A percentile compares a stretch with the other conserved stretches of the same genome.
Conservation (phyloP, 495 filamentous ascomycete genomes). For the Trichoderma reesei region DNA sequence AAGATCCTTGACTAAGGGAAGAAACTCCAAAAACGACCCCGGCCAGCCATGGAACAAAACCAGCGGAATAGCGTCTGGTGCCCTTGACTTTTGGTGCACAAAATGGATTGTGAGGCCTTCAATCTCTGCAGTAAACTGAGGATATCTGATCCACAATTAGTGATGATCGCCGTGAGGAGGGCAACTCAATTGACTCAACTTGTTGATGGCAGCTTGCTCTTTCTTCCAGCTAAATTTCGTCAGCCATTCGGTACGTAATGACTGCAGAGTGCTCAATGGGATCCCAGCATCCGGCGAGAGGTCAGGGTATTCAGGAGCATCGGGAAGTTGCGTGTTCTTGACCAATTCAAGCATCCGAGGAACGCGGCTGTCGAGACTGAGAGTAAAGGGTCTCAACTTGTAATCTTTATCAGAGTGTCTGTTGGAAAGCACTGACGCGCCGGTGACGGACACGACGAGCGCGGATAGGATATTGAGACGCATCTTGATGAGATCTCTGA, state of each 20-base stretch:
- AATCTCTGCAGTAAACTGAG: background rate
- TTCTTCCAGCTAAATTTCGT: background rate
- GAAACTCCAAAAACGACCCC: conserved; percentile 3
- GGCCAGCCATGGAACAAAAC: conserved; percentile 5
- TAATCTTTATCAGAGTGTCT: background rate
- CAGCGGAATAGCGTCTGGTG: background rate
- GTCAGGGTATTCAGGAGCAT: background rate
- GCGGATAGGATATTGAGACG: background rate
- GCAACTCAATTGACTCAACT: no score
- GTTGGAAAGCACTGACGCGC: background rate
- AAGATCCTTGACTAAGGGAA: background rate
- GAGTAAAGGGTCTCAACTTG: background rate
- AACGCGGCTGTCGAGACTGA: background rate
- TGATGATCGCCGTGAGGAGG: no score
- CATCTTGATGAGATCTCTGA: background rate
- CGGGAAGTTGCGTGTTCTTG: background rate
- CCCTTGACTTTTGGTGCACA: background rate
- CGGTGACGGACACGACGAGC: background rate
- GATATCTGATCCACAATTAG: background rate
- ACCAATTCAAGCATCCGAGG: conserved; percentile 1
- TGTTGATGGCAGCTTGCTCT: background rate
- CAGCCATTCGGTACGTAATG: background rate
- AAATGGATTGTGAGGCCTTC: conserved; percentile 4
- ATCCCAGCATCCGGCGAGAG: background rate
- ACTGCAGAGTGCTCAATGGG: background rate